Base-by-base conservation (phyloP, 1,284 basidiomycete species). In the Ceratobasidium sp. region DNA sequence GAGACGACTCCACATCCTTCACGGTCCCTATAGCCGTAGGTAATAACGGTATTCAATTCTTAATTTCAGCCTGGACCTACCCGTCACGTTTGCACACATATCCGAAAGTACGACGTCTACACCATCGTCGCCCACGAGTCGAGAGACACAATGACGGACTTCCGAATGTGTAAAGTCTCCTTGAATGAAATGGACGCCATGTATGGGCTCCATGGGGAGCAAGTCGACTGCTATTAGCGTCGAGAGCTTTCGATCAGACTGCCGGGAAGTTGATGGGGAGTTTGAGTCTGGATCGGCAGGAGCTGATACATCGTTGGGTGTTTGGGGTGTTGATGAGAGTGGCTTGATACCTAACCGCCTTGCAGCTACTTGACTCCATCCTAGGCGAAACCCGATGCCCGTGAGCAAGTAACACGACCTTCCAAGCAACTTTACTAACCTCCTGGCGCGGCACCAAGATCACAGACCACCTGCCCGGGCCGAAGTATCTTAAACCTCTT, bases 371-470 rank as follows among this genome's bases (percentile, higher is more conserved):
- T 96, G 94, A 77, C 91, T 92, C 95, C 95, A 96, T 0, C 95
- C 70, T 73, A 23, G 10, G 3, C 23, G 15, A 61, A 15, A 13
- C 5, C 42, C 52, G 38, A 40, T 20, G 17, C 28, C n/a, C 13
- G 9, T 48, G 38, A 13, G 28, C 23, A 33, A 28, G 48, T 46
- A 54, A 33, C 10, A 68, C 23, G 54, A 20, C 12, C 28, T 6
- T 38, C 3, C 26, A 12, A 33, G n/a, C 9, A 33, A 57, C 5
- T 9, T 13, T 28, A 50, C 73, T 17, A 20, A 75, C 73, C 94
- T 5, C 95, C 95, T 0, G 95, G 95, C 0, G 95, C 94, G 0
- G 93, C 93, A 46, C 95, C 95, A 38, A 97, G 88, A 84, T 96
- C 95, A 1, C 96, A 90, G 0, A 96, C 91, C 26, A 89, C 86